These are phyloP conservation scores for Candida tetrigidarum DNA, from an alignment of 1,139 yeast species.

Conservation along the genomic window DNA sequence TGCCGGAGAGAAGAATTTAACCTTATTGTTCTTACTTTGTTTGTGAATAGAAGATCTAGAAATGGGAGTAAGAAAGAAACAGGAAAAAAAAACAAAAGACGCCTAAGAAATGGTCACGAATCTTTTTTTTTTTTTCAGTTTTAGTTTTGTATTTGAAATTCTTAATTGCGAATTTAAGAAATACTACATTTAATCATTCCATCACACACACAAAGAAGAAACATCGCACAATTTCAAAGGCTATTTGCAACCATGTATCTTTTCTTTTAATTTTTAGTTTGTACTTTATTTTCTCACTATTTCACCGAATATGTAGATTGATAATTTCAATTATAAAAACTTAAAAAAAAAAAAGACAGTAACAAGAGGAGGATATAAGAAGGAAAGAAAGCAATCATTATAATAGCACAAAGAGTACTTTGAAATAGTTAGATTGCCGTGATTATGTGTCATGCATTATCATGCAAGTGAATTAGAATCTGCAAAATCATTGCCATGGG, in stretches of 20 bases:
- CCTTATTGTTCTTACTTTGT: background rate
- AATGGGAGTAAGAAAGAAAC: background rate
- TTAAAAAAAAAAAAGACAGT: background rate
- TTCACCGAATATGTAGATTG: background rate
- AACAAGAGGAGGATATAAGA: background rate
- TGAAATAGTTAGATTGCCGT: background rate
- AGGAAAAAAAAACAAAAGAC: background rate
- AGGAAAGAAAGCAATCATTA: too few species aligned
- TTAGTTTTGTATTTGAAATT: too few species aligned
- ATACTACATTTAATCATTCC: background rate
- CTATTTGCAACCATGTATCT: too few species aligned
- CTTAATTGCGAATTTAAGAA: too few species aligned
- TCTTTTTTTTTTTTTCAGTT: too few species aligned
- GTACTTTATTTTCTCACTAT: background rate
- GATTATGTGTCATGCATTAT: background rate
- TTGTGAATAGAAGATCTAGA: too few species aligned
- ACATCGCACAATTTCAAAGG: background rate
- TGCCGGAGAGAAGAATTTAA: too few species aligned
- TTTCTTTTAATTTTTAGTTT: too few species aligned
- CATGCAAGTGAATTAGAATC: background rate
- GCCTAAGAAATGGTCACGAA: background rate
- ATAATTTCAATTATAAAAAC: slow-evolving; percentile 2
- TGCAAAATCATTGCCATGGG: background rate
- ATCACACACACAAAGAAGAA: background rate
- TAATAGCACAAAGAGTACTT: too few species aligned